Percentiles rank a stretch among this genome's conserved stretches.
Conservation (phyloP, 345 rosid genomes). For the Lenwebbia sp. region DNA sequence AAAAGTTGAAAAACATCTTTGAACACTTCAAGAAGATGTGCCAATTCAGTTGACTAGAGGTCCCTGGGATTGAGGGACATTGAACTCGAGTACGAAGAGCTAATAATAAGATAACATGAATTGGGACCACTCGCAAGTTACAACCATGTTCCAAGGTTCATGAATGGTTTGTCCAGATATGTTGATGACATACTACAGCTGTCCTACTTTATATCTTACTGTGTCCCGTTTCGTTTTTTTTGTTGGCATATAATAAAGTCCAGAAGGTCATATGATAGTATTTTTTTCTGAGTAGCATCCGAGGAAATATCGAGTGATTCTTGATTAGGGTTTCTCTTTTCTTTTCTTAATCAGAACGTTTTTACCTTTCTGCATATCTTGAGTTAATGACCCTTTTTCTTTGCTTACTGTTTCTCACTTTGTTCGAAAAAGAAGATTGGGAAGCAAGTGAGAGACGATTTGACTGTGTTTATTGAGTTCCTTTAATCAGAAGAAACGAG, state of each 20-base stretch:
- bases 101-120: not conserved
- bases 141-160: conserved; percentile 9
- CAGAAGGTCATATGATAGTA: not conserved
- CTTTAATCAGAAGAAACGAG: not conserved
- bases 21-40: not conserved
- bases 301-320: not conserved
- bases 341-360: not conserved
- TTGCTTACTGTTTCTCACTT: not conserved
- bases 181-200: conserved; percentile 4
- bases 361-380: not conserved
- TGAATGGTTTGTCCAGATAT: not conserved
- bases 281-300: not conserved
- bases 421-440: not conserved
- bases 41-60: not conserved
- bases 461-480: not conserved
- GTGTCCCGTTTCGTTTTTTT: not conserved
- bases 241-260: not conserved
- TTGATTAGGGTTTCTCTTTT: not conserved
- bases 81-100: not conserved
- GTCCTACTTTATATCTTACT: not conserved
- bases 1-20: not conserved
- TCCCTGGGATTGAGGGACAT: not conserved
- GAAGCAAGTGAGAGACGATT: not conserved
- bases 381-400: not conserved
- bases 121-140: conserved; percentile 5